Conservation (phyloP, 148 eudicot genomes). For the Chenopodium formosanum region DNA sequence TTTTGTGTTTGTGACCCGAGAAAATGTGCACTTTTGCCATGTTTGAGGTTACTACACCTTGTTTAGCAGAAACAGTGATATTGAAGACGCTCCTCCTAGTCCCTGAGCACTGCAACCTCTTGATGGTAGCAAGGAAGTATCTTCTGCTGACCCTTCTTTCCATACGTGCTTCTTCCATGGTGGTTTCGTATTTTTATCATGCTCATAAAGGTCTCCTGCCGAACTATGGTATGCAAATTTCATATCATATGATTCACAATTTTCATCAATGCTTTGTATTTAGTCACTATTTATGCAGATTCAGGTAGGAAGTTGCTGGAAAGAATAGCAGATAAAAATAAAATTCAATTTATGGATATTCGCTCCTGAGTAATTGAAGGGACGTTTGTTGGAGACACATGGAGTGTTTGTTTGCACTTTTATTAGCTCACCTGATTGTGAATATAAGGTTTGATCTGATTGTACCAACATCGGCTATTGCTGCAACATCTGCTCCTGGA, state of each 20-base stretch:
- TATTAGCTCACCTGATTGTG: slow-evolving; percentile 56
- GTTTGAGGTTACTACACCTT: slow-evolving; percentile 46
- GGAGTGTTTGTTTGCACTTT: not conserved
- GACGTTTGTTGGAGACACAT: not conserved
- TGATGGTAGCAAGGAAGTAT: slow-evolving; percentile 48
- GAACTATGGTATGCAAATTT: slow-evolving; percentile 47
- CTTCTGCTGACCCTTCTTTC: slow-evolving; percentile 37
- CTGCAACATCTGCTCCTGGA: slow-evolving; percentile 86
- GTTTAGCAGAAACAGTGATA: slow-evolving; percentile 62
- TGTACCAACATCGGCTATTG: slow-evolving; percentile 62
- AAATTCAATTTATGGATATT: not conserved
- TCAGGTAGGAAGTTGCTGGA: not conserved
- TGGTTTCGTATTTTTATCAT: slow-evolving; percentile 61
- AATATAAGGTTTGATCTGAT: slow-evolving; percentile 54
- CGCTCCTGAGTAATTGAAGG: not conserved
- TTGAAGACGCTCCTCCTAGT: slow-evolving; percentile 50
- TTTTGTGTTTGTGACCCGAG: not conserved
- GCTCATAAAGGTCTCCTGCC: slow-evolving; percentile 75
- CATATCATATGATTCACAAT: slow-evolving; percentile 11
- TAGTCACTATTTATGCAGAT: not conserved
- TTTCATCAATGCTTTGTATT: not conserved
- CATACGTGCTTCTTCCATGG: slow-evolving; percentile 85
- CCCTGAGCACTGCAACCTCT: slow-evolving; percentile 53
- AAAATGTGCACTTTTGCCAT: not conserved
- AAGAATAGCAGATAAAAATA: not conserved